Evolutionary conservation across 108 stramenopile species (phyloP), one percentile per base, ranked within the genome.

Genomic region (Cyclostephanos invisitatus): DNA sequence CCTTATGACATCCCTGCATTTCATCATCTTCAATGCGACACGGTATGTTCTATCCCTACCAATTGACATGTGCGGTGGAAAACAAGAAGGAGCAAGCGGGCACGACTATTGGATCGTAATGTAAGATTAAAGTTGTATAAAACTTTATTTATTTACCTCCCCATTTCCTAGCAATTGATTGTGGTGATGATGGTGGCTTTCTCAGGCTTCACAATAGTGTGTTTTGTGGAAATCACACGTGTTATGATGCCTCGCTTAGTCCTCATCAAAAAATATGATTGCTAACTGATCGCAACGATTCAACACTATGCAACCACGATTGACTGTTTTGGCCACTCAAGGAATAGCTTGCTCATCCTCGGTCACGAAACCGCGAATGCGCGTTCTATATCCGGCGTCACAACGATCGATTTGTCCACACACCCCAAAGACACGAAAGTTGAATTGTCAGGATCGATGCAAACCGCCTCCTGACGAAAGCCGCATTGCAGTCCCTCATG

Each of bases 391-490:
- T 89, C 86, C 0, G 94, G 94, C 46, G 94, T 89, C 17, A 92
- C 83, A 12, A 95, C 85, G 20, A 93, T 68, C 8, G 90, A 89
- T 75, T 95, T 92, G 36, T 77, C 62, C 25, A 95, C 85, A 55
- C 77, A 59, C 48, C 94, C 94, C 54, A 95, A 60, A 10, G 75
- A 53, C 25, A 86, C 65, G 68, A 85, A 91, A 5, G 74, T 84
- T 15, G 67, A 73, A 44, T 87, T 72, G 7, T 77, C 85, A 7
- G 82, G 64, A 72, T 93, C 90, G 44, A 95, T 86, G 10, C 73
- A 46, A 0, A 89, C 94, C n/a, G 89, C 89, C 66, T 95, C 90
- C 74, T 95, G 94, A 3, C 79, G 73, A 62, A 95, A 92, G 14
- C 81, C 73, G 70, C 89, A 92, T 50, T 86, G 78, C 59, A 95